Conservation (phyloP, 495 filamentous ascomycete genomes). For the Aspergillus olivimuriae region DNA sequence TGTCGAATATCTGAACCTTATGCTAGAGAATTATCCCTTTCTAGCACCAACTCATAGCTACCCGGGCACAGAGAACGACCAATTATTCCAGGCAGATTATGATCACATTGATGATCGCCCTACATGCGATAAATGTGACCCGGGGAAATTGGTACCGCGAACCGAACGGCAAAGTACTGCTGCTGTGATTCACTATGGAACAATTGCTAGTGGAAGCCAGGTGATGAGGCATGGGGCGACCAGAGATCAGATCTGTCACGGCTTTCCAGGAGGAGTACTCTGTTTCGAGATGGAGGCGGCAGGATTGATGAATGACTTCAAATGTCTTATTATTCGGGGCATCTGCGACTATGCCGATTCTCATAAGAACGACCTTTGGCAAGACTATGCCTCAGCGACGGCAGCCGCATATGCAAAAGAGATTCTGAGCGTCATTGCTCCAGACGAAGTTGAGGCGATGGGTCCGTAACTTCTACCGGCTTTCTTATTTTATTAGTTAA, state of each 20-base stretch:
- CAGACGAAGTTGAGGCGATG: too few species aligned
- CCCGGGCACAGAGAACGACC: too few species aligned
- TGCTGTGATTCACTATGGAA: conserved; percentile 20
- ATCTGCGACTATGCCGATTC: conserved; percentile 40
- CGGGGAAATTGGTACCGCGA: background rate
- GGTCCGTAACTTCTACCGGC: too few species aligned
- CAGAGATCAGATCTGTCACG: conserved; percentile 16
- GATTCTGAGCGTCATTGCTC: too few species aligned
- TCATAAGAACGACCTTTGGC: conserved; percentile 37
- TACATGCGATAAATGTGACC: background rate
- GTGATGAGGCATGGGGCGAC: conserved; percentile 16
- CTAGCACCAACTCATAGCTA: too few species aligned
- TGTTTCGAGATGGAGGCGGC: conserved; percentile 44
- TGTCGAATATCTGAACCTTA: too few species aligned
- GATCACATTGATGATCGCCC: background rate
- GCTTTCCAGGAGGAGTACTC: conserved; percentile 10
- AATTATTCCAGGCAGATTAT: background rate
- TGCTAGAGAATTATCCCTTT: too few species aligned
- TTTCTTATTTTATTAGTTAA: too few species aligned
- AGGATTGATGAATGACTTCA: conserved; percentile 33
- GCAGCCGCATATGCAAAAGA: conserved; percentile 27
- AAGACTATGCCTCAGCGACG: conserved; percentile 30
- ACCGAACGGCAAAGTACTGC: background rate
- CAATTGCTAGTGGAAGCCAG: conserved; percentile 21
- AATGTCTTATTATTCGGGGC: conserved; percentile 33